Conservation (phyloP, 2,329 filamentous ascomycete genomes). For the Penicillium sp. region DNA sequence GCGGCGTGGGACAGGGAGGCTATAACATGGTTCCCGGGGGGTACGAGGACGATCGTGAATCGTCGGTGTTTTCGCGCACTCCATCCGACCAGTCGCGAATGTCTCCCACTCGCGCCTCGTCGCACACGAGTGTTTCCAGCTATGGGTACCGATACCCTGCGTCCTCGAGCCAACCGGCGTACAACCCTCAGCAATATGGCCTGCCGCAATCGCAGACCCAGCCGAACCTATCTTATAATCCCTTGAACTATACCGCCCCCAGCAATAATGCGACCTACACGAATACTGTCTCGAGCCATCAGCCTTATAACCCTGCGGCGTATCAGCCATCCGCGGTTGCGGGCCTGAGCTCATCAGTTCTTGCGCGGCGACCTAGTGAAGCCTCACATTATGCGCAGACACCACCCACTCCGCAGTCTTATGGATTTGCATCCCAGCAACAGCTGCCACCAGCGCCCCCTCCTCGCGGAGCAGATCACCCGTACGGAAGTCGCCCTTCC, state of each 20-base stretch:
- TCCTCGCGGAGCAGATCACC: conserved; percentile 41
- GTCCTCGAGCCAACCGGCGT: conserved; percentile 53
- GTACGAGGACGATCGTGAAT: conserved; percentile 36
- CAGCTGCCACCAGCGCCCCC: conserved; percentile 42
- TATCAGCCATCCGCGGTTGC: conserved; percentile 45
- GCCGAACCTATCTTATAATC: conserved; percentile 66
- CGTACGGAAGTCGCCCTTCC: conserved; percentile 40
- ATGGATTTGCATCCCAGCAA: conserved; percentile 30
- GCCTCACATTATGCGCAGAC: conserved; percentile 30
- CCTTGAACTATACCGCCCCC: conserved; percentile 58
- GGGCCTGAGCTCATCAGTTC: conserved; percentile 33
- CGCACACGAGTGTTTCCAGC: conserved; percentile 46
- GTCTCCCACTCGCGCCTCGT: conserved; percentile 43
- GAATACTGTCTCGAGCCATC: conserved; percentile 35
- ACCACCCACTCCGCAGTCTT: conserved; percentile 36
- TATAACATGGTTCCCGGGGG: conserved; percentile 27
- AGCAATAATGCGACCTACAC: conserved; percentile 30
- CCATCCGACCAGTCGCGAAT: conserved; percentile 39
- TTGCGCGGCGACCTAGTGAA: conserved; percentile 37
- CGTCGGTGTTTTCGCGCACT: conserved; percentile 37
- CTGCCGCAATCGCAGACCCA: conserved; percentile 50
- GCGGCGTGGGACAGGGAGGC: conserved; percentile 38
- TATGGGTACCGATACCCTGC: conserved; percentile 51
- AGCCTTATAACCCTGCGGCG: conserved; percentile 54
- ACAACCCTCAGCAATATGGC: conserved; percentile 66